These are phyloP conservation scores for Entamoeba histolytica DNA, from an alignment of 208 protist genomes.

Conservation along the genomic window DNA sequence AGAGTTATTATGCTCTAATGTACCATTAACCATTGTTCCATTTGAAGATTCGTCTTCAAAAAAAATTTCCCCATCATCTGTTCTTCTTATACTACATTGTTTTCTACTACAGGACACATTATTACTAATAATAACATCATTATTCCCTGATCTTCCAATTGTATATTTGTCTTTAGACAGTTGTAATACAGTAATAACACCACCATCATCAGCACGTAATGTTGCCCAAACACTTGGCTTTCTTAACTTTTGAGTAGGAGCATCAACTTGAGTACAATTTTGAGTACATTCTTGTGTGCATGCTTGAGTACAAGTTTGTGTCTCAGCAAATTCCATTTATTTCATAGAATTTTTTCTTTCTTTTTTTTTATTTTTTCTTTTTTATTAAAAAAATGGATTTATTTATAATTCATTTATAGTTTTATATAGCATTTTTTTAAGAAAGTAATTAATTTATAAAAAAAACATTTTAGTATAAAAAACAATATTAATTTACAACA, in stretches of 20 bases:
- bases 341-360: too few species aligned
- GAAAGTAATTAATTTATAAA: too few species aligned
- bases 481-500: too few species aligned
- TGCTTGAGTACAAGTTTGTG: not conserved
- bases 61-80: not conserved
- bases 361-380: too few species aligned
- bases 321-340: not conserved
- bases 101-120: not conserved
- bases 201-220: not conserved
- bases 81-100: not conserved
- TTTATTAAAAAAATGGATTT: too few species aligned
- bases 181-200: not conserved
- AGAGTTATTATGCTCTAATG: not conserved
- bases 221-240: not conserved
- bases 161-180: not conserved
- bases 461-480: too few species aligned
- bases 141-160: not conserved
- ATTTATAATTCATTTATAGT: too few species aligned
- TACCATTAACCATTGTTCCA: not conserved
- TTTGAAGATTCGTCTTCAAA: not conserved
- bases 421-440: too few species aligned
- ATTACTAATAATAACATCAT: not conserved
- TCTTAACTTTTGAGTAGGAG: not conserved
- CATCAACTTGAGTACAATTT: not conserved
- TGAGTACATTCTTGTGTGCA: not conserved